Evolutionary conservation across 805 yeast species (phyloP), one percentile per base, ranked within the genome.

Genomic region (Debaryomyces hansenii): DNA sequence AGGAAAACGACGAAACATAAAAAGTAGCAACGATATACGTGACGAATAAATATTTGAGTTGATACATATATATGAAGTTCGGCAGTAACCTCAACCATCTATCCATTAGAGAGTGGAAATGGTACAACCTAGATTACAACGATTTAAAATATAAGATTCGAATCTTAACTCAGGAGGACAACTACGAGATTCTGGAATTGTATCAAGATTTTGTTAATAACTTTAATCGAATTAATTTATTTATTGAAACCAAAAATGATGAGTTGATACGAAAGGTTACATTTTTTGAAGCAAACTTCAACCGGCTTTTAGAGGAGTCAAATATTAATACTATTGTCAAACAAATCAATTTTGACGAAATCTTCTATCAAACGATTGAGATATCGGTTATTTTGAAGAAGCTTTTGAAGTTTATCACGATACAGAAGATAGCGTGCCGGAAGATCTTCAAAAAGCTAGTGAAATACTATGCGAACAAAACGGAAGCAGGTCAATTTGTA

Each of bases 21-120:
- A 6, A 24, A 24, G 7, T 9, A 24, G 10, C 5, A 24, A 24
- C 2, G 27, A 4, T 3, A 24, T 24, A 24, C 27, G 10, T 24
- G 27, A 24, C 7, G 2, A 24, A 9, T 24, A 24, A 16, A 24
- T 24, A 24, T 24, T 24, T 9, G 10, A 24, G 27, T 31, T 31
- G 34, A 31, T n/a, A 14, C 4, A 31, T 4, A 3, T 14, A 18
- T 20, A 91, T 91, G 98, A 92, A 90, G 67, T 91, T 90, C 64
- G 96, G 97, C 42, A 74, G 80, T 36, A 90, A 86, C 58, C 75
- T 91, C 18, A 72, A 78, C 44, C 82, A 80, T 52, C 76, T 89
- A 55, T 86, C 96, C 10, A 86, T 90, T 20, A 90, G 91, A 1
- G 94, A 88, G 69, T 91, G 98, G 97, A 79, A 79, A 56, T 79